Conservation (phyloP, 2,329 filamentous ascomycete species). For the Diaporthe vaccinii region DNA sequence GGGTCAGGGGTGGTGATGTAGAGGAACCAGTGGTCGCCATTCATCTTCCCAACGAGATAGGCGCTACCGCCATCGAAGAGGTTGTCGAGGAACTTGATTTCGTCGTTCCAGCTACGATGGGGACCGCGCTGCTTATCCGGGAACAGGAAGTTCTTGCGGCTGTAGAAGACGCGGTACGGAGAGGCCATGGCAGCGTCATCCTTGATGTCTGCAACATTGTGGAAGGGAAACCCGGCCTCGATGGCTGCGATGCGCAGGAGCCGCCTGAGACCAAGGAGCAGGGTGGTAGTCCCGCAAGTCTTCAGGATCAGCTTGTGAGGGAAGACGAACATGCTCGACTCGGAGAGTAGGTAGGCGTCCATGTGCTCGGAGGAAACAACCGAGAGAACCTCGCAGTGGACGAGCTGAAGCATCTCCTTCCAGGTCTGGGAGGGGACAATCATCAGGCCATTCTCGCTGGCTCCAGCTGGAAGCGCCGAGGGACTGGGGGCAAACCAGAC, state of each 20-base stretch:
- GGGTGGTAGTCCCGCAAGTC: constrained; percentile 96
- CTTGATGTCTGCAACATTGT: constrained; percentile 74
- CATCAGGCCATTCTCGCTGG: constrained; percentile 85
- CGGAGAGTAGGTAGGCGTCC: constrained; percentile 95
- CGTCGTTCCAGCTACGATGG: constrained; percentile 97
- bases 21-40: constrained; percentile 98
- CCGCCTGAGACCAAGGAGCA: constrained; percentile 89
- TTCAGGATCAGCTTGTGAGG: constrained; percentile 99
- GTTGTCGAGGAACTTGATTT: constrained; percentile 92
- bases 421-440: constrained; percentile 85
- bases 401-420: constrained; percentile 97
- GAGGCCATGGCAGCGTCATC: constrained; percentile 83
- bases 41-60: constrained; percentile 99
- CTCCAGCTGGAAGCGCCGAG: constrained; percentile 76
- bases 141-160: constrained; percentile 97
- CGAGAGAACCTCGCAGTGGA: constrained; percentile 98
- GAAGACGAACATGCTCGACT: constrained; percentile 99
- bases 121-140: constrained; percentile 94
- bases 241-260: constrained; percentile 92
- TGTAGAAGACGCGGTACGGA: constrained; percentile 97
- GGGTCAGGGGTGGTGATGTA: constrained; percentile 93
- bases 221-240: constrained; percentile 89
- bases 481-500: constrained; percentile 95
- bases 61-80: constrained; percentile 94
- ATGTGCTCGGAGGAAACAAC: constrained; percentile 93